Evolutionary conservation across 805 yeast genomes (phyloP).

Genomic region (Clavispora fructus): DNA sequence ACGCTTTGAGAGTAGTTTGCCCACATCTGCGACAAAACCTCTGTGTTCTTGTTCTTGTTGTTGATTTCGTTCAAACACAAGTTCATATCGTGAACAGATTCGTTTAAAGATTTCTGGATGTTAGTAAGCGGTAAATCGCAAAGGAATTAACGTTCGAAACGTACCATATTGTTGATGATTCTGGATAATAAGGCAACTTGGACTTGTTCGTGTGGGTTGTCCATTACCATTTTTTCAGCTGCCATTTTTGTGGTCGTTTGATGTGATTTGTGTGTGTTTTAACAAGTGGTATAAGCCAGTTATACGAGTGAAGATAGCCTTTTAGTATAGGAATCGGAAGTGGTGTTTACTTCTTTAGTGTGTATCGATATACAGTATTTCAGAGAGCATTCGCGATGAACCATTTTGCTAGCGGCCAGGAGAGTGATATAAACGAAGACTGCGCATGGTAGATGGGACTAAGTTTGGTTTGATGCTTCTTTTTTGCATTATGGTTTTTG

Average conservation of each 20-base stretch:
- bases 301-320: not conserved
- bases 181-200: slow-evolving; percentile 73
- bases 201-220: slow-evolving; percentile 80
- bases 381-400: not conserved
- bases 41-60: slow-evolving; percentile 62
- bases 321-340: not conserved
- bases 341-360: not conserved
- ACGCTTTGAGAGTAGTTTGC: slow-evolving; percentile 68
- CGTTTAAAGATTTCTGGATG: slow-evolving; percentile 63
- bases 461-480: no score
- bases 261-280: not conserved
- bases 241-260: not conserved
- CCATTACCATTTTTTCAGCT: slow-evolving; percentile 42
- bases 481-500: no score
- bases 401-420: no score
- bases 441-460: no score
- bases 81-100: slow-evolving; percentile 62
- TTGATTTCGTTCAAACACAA: slow-evolving; percentile 56
- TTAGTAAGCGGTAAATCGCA: slow-evolving; percentile 8
- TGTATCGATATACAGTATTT: not conserved
- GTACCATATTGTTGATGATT: slow-evolving; percentile 68
- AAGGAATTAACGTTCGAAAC: slow-evolving; percentile 22
- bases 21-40: slow-evolving; percentile 73
- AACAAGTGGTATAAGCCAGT: not conserved
- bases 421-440: no score